Conservation (phyloP, 2,329 filamentous ascomycete genomes). For the Fusarium begoniae region DNA sequence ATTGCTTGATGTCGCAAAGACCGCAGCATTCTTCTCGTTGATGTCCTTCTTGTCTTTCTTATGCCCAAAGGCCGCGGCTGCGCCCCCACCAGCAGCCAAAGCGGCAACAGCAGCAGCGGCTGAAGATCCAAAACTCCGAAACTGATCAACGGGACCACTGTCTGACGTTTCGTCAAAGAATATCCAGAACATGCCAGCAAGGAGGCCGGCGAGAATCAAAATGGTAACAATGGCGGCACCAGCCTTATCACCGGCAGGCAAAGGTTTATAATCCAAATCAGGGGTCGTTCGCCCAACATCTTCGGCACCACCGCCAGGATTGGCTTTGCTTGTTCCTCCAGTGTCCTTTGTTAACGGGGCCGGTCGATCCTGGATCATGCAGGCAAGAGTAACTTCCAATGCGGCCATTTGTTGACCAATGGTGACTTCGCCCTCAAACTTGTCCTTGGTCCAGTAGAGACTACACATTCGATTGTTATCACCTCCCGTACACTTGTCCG, state of each 20-base stretch:
- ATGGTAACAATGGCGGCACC: conserved; percentile 74
- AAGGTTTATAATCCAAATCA: conserved; percentile 38
- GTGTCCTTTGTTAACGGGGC: conserved; percentile 58
- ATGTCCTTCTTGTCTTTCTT: conserved; percentile 19
- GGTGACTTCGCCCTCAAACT: conserved; percentile 68
- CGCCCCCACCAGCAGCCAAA: conserved; percentile 36
- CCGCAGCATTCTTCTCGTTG: conserved; percentile 37
- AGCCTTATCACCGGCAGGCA: conserved; percentile 69
- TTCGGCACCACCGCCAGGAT: conserved; percentile 56
- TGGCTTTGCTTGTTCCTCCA: conserved; percentile 66
- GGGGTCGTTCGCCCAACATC: conserved; percentile 54
- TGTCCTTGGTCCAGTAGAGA: conserved; percentile 64
- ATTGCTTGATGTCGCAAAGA: conserved; percentile 26
- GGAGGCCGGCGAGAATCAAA: conserved; percentile 61
- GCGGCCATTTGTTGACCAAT: conserved; percentile 78
- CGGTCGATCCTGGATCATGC: conserved; percentile 59
- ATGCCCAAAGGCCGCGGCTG: conserved; percentile 31
- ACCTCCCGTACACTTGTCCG: conserved; percentile 66
- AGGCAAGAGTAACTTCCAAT: conserved; percentile 71
- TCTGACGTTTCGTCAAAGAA: conserved; percentile 58
- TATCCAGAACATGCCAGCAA: conserved; percentile 62
- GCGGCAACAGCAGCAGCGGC: conserved; percentile 31
- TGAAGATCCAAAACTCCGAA: conserved; percentile 40
- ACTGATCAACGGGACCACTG: conserved; percentile 45
- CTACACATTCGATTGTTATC: conserved; percentile 67